Base-by-base conservation (phyloP, 1,284 basidiomycete species). In the Gomphus bonarii region DNA sequence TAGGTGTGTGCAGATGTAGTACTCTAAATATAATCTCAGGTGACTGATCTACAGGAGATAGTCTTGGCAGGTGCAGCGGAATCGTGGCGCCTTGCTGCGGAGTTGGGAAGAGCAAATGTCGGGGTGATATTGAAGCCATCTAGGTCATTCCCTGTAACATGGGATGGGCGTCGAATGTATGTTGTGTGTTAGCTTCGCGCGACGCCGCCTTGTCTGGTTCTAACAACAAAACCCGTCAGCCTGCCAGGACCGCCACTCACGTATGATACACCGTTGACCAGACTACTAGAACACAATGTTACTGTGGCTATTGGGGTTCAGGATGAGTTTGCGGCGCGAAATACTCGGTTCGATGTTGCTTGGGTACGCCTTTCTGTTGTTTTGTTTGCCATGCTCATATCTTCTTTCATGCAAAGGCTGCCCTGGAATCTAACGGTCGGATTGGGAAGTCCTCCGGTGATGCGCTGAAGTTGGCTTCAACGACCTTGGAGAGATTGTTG, bases 1-100 rank as follows among this genome's bases (percentile, higher is more conserved):
- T 87, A 73, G 80, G 36, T 53, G 58, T 55, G 40, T 35, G 12
- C 40, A 12, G 42, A 12, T 44, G 44, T 9, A 42, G 59, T 48
- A 2, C 11, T 46, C 25, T 53, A 12, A 1, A 10, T 44, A 0
- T 10, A 20, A n/a, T 14, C 8, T 44, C 35, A 50, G 9, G 16
- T 18, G 9, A 31, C 11, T 20, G 28, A 25, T 16, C 14, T 14
- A 20, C 12, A 38, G 35, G 44, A 68, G 51, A 68, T 18, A 55
- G 48, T 85, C 1, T 81, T 92, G 63, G 72, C 79, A 36, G 88
- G 89, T 5, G 91, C 81, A 0, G 74, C 79, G 0, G 91, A 95
- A 69, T 79, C 88, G 3, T 78, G 88, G 68, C 70, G 87, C 33
- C 67, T 95, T 47, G 91, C 91, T 0, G 68, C 79, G 38, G 84